phyloP scores from a whole-genome alignment of 139 green algal genomes.

The Gonium pectorale region DNA sequence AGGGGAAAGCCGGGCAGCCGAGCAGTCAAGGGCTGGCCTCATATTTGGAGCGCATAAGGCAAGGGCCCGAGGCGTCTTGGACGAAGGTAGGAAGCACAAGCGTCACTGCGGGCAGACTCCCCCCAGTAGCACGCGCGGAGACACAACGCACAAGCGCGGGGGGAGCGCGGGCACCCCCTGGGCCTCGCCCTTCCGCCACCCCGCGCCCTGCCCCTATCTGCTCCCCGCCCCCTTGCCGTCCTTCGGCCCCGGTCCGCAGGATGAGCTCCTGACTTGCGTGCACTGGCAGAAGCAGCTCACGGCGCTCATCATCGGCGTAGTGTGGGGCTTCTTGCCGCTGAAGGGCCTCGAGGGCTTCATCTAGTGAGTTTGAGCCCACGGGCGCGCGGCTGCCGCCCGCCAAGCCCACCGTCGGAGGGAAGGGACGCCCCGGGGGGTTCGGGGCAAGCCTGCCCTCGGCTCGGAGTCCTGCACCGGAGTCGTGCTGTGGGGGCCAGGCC shows the following conservation, averaged over 20 bases:
- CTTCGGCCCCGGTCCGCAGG: constrained; percentile 2
- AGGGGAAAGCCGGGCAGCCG: neutral
- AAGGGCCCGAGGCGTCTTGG: constrained; percentile 11
- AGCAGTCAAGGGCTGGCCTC: constrained; percentile 11
- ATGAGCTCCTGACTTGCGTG: constrained; percentile 23
- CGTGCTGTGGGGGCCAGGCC: no score
- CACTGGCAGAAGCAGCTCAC: constrained; percentile 38
- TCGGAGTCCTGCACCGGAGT: no score
- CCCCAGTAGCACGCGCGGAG: no score
- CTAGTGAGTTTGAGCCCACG: neutral
- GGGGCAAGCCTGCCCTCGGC: no score
- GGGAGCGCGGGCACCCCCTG: no score
- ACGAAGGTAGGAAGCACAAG: constrained; percentile 9
- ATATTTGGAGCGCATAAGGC: constrained; percentile 6
- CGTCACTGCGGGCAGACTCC: no score
- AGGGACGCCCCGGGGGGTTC: no score
- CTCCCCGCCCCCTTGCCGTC: neutral
- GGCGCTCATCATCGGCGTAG: neutral
- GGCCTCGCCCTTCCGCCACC: neutral
- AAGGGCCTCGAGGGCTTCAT: constrained; percentile 6
- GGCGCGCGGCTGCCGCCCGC: no score
- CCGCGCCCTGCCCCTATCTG: neutral
- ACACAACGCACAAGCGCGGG: no score
- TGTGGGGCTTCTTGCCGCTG: constrained; percentile 18
- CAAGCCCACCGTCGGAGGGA: no score